A percentile compares a stretch with the other conserved stretches of the same genome.
phyloP scores from a whole-genome alignment of 73 alveolate species.

The Symbiodinium pilosum region DNA sequence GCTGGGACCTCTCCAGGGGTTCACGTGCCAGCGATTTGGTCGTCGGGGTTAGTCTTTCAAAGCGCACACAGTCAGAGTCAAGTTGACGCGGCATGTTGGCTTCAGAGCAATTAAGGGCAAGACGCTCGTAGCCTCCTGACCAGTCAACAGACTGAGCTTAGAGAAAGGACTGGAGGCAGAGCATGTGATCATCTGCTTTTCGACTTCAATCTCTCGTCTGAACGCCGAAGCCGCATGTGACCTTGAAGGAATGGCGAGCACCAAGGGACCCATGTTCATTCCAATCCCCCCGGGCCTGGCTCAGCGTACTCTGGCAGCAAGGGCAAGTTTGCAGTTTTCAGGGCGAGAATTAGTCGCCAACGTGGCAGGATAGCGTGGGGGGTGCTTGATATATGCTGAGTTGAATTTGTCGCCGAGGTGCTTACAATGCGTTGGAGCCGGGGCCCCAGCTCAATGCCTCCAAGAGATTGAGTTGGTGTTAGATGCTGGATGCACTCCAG shows the following conservation, averaged over 20 bases:
- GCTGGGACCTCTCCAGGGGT: too few species aligned
- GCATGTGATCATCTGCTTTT: neutral
- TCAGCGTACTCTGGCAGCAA: neutral
- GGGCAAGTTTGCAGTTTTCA: too few species aligned
- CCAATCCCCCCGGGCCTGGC: constrained; percentile 41
- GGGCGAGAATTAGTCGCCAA: too few species aligned
- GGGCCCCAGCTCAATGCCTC: neutral
- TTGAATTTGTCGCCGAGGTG: too few species aligned
- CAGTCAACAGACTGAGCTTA: neutral
- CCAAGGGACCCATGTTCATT: constrained; percentile 49
- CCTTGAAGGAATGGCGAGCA: neutral
- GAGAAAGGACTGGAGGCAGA: neutral
- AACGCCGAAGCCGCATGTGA: neutral
- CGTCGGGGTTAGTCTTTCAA: too few species aligned
- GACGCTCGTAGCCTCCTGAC: neutral
- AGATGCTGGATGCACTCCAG: neutral
- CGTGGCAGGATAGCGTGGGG: too few species aligned
- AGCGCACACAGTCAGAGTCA: too few species aligned
- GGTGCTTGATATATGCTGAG: too few species aligned
- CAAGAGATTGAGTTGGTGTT: too few species aligned
- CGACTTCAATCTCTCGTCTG: too few species aligned
- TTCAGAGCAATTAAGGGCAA: neutral
- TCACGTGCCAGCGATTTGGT: too few species aligned
- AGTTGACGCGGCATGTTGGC: neutral
- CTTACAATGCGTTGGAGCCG: neutral